phyloP scores from a whole-genome alignment of 176 grass and related monocot species.

The Coix lacrymajobi region DNA sequence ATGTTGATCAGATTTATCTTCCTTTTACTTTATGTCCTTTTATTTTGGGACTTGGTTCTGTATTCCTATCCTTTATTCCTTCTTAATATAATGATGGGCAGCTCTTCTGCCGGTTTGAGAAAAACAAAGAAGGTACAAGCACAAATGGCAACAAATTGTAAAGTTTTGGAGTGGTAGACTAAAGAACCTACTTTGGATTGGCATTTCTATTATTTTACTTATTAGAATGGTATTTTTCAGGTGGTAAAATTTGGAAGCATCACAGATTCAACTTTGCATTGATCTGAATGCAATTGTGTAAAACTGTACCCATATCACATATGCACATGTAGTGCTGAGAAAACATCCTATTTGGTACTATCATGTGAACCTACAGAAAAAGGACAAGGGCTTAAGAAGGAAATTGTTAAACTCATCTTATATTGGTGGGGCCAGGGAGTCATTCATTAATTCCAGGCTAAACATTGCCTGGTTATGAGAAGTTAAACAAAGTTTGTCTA shows the following conservation, averaged over 20 bases:
- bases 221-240: background rate
- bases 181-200: background rate
- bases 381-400: background rate
- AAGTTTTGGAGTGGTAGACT: background rate
- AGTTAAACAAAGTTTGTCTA: background rate
- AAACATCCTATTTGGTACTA: conserved; percentile 13
- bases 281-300: background rate
- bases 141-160: background rate
- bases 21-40: background rate
- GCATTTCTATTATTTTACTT: background rate
- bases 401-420: background rate
- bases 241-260: background rate
- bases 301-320: background rate
- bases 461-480: background rate
- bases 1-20: background rate
- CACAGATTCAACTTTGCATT: background rate
- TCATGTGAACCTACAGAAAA: background rate
- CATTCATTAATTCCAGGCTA: background rate
- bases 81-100: background rate
- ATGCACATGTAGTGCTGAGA: background rate
- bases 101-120: background rate
- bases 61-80: background rate
- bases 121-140: background rate
- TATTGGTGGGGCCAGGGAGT: background rate
- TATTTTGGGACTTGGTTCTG: background rate